Base-by-base conservation (phyloP, 352 stramenopile species). In the Pythium plurisporium region DNA sequence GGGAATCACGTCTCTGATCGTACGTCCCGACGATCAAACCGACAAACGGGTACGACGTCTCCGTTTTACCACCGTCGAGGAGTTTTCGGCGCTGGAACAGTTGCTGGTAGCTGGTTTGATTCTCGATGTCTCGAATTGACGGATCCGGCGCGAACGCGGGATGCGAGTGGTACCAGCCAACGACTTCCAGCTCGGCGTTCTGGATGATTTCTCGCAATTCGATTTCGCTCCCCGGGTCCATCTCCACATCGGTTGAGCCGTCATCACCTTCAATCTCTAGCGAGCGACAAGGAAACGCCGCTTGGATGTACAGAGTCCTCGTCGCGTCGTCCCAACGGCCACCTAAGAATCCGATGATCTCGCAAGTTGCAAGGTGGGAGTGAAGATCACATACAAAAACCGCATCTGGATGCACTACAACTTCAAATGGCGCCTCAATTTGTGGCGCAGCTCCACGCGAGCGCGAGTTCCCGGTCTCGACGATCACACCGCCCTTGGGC, bases 91-190 rank as follows among this genome's bases (percentile, higher is more conserved):
- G 86, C 65, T 81, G 76, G 51, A 98, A 96, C 20, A 98, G 69
- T 23, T 89, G 69, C 59, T 98, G 94, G 62, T 98, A 97, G 56
- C 78, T 96, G 10, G 72, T 74, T 70, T 98, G 94, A 62, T 98
- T 98, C 52, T 96, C 86, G 62, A 98, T 97, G 53, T 98, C 94
- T 31, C 86, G 92, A 45, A 98, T 72, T 0, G 86, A 97, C 14
- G 94, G 94, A 65, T 97, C 87, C 2, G 93, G 90, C 17, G 89
- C 79, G 72, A 98, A 98, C 25, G 78, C 84, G 12, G 94, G 94
- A 65, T 98, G 93, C 9, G 84, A 97, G 67, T 98, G 94, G 56
- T 98, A 98, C 94, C 94, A 98, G 4, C 94, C 94, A 5, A 98
- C 90, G 40, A 98, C 89, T 52, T 94, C 83, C 5, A 98, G 62